Evolutionary conservation across 2,329 filamentous ascomycete species (phyloP).

Genomic region (Teratosphaeria gauchensis): DNA sequence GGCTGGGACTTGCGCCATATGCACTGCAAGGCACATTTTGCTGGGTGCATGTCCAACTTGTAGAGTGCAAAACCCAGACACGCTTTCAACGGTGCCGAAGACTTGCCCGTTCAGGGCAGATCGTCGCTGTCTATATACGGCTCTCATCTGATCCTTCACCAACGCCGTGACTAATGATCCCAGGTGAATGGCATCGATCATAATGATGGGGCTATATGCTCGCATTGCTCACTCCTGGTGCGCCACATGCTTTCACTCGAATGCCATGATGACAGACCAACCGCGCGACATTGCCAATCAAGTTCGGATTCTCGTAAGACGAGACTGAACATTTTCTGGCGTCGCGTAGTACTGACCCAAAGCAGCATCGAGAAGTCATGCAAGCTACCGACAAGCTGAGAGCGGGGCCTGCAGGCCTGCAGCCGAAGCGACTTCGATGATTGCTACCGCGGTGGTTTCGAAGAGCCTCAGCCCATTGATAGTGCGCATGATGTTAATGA

Average conservation of each 20-base stretch:
- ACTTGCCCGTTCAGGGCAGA: neutral
- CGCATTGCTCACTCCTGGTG: too few species aligned
- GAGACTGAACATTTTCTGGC: neutral
- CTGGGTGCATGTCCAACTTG: neutral
- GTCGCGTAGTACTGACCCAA: neutral
- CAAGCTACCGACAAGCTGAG: neutral
- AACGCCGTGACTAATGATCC: too few species aligned
- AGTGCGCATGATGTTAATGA: too few species aligned
- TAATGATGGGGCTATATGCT: too few species aligned
- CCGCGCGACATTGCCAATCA: neutral
- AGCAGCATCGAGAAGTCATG: neutral
- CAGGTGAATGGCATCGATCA: too few species aligned
- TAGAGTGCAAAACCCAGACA: neutral
- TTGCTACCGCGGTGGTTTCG: neutral
- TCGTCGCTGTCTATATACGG: neutral
- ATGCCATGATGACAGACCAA: neutral
- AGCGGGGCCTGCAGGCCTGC: neutral
- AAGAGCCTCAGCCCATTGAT: neutral
- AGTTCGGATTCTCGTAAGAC: neutral
- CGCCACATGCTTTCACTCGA: too few species aligned
- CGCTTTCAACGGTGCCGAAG: neutral
- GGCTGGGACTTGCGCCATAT: neutral
- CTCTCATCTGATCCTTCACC: too few species aligned
- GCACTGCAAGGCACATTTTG: neutral
- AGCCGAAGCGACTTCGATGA: neutral